Evolutionary conservation across 2,329 filamentous ascomycete species (phyloP).

Genomic region (Verticillium dahliae): DNA sequence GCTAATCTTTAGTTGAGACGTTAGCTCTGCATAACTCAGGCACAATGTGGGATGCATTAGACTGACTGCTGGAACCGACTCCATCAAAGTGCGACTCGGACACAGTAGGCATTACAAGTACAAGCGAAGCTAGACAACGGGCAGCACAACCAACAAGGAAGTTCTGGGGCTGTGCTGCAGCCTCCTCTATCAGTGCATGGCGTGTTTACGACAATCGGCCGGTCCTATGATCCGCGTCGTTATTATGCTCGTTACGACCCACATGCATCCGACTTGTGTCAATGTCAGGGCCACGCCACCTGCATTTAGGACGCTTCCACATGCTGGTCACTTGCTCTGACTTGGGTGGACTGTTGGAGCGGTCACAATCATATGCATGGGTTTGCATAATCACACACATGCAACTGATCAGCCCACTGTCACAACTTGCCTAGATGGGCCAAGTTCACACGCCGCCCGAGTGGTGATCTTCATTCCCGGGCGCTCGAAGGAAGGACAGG

Average conservation of each 20-base stretch:
- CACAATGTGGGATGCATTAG: constrained; percentile 7
- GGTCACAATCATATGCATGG: constrained; percentile 7
- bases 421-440: not conserved
- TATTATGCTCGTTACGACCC: not conserved
- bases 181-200: not conserved
- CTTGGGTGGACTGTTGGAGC: not conserved
- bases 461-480: constrained; percentile 5
- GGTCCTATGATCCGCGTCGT: constrained; percentile 3
- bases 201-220: not conserved
- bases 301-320: not conserved
- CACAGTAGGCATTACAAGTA: not conserved
- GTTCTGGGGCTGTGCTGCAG: not conserved
- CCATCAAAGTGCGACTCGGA: constrained; percentile 5
- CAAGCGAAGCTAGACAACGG: not conserved
- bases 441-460: constrained; percentile 1
- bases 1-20: constrained; percentile 8
- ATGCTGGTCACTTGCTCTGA: not conserved
- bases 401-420: not conserved
- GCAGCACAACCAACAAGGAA: constrained; percentile 2
- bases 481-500: not conserved
- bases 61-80: not conserved
- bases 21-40: constrained; percentile 10
- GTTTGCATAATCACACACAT: constrained; percentile 11
- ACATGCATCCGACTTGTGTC: not conserved
- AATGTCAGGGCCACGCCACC: not conserved